Percentiles rank a stretch among this genome's conserved stretches.
Evolutionary conservation across 257 asterid genomes (phyloP).

Genomic region (Solanum chaucha): DNA sequence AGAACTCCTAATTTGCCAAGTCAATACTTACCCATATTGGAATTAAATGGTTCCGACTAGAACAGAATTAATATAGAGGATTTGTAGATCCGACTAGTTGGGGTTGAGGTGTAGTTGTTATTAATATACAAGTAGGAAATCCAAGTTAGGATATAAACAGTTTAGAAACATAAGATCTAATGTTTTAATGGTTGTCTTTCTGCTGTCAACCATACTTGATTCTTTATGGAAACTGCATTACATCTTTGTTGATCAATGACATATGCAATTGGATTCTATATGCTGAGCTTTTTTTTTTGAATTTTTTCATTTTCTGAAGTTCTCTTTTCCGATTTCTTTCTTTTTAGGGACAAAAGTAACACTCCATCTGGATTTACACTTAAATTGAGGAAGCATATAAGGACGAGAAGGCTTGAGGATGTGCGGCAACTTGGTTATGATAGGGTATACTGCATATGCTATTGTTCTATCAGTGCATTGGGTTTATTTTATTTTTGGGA

Average conservation of each 20-base stretch:
- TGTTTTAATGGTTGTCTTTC: background rate
- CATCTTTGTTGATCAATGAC: background rate
- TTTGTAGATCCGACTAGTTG: background rate
- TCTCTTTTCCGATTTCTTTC: background rate
- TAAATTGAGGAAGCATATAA: conserved; percentile 86
- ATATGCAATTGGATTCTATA: background rate
- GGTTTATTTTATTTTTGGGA: background rate
- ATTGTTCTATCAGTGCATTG: background rate
- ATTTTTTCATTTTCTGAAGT: background rate
- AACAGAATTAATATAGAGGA: background rate
- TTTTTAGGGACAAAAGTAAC: conserved; percentile 83
- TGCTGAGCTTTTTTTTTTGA: background rate
- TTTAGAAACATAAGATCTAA: background rate
- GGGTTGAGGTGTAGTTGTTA: background rate
- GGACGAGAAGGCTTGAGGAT: conserved; percentile 97
- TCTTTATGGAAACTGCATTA: background rate
- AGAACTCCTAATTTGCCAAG: background rate
- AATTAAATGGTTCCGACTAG: background rate
- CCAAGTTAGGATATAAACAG: background rate
- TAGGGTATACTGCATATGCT: conserved; percentile 42
- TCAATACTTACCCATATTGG: background rate
- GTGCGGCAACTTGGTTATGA: conserved; percentile 98
- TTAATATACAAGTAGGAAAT: background rate
- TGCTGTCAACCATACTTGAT: background rate
- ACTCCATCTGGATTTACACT: conserved; percentile 97